Evolutionary conservation across 306 rosid genomes (phyloP), one percentile per base, ranked within the genome.

Genomic region (Cotoneaster glaucophyllus): DNA sequence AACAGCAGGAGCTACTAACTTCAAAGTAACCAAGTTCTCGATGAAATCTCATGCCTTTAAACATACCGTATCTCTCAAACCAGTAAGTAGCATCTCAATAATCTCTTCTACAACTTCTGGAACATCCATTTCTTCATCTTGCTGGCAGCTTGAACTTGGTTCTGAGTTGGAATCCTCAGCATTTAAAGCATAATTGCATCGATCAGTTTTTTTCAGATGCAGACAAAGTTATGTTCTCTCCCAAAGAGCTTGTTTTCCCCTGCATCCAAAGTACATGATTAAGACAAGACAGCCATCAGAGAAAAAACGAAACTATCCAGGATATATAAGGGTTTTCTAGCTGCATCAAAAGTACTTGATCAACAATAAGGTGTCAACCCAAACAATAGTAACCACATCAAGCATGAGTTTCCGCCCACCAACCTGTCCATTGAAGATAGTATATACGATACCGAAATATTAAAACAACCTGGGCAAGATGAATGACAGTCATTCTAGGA

Each of bases 61-160:
- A 25, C 26, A 25, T 25, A 25, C 26, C 26, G 26, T 25, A 85
- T 95, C 97, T 89, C 86, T 87, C 88, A 95, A 82, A 74, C 98
- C 98, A 71, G 89, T 85, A 45, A 95, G 88, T 81, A 92, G 74
- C 90, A 86, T 87, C 90, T 95, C 98, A 84, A 95, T 90, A 74
- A 95, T 95, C 91, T 95, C 98, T 85, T 92, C 98, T 67, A 95
- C 84, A 68, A 89, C 76, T 82, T 90, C 98, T 65, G 97, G 97
- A 80, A 95, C 90, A 72, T 90, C 98, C 91, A 92, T 89, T 73
- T 89, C 97, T 81, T 92, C 98, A 52, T 94, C 89, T 82, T 87
- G 87, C 59, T 67, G 66, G 78, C 52, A 82, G 58, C 82, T 89
- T 61, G 74, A 68, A 67, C 66, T 77, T 81, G 73, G 73, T 15